Evolutionary conservation across 352 stramenopile genomes (phyloP), one percentile per base, ranked within the genome.

Genomic region (Blastocystis sp.): DNA sequence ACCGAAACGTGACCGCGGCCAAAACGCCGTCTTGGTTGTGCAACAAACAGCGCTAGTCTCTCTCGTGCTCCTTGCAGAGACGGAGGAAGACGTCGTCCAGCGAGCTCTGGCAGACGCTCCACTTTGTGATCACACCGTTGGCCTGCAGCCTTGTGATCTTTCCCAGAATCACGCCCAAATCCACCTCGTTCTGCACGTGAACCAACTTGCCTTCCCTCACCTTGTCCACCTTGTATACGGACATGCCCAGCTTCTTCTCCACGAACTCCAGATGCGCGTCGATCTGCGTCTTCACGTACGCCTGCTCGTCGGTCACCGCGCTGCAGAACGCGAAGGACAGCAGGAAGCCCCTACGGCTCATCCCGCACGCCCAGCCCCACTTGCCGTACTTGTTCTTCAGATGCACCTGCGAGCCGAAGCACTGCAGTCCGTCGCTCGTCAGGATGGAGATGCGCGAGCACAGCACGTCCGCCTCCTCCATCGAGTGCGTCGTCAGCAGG

Each of bases 381-480:
- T 86, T 74, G 23, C 88, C 86, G 59, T 90, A 92, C 23, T 60
- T 70, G 23, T 74, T 89, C 74, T 91, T 93, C 0, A 94, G 78
- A 62, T 92, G 82, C 60, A 92, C 89, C 48, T 91, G 88, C 0
- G 88, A 91, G 19, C 91, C 92, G 56, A 94, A 62, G 40, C 92
- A 91, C 34, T 91, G 89, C 28, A 94, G 74, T 21, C 84, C 87
- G 11, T 93, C 92, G 45, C 89, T 76, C 71, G 77, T 82, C 89
- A 95, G 89, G 52, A 96, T 94, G 21, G 89, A 89, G 59, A 95
- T 92, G 61, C 89, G 77, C 71, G 94, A 91, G 28, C 91, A 91
- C 9, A 96, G 89, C 53, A 92, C 84, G 70, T 95, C 92, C 17
- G 92, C 92, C 79, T 95, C 92, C 89, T 94, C 92, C 92, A 94